Evolutionary conservation across 768 basidiomycete genomes (phyloP), one percentile per base, ranked within the genome.

Genomic region (Daedalea quercina): DNA sequence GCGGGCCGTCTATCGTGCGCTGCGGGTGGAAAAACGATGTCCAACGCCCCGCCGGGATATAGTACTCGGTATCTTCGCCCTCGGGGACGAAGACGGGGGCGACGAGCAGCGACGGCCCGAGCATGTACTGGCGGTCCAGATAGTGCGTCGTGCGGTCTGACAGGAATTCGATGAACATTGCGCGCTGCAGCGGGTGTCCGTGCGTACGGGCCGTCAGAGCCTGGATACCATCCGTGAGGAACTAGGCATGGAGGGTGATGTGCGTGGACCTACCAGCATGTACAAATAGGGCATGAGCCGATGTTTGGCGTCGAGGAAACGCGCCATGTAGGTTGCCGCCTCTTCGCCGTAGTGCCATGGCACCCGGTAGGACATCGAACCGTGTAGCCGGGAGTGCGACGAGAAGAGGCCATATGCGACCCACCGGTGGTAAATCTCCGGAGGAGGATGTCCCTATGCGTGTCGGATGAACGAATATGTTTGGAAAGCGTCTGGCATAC

Each of bases 261-360:
- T 37, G 41, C n/a, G 17, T 17, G 31, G 31, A 64, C 74, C 53
- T 57, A 81, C 80, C 53, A 80, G 67, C 44, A 75, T 66, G 55
- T 82, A 82, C 13, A 90, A 65, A 64, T 88, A 87, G 0, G 86
- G 87, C 85, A 87, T 87, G 47, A 90, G 69, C 34, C 84, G 69
- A 67, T 87, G 78, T 63, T 86, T 88, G 9, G 75, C 73, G 51
- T 82, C 76, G 43, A 87, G 68, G 64, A 84, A 76, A 57, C 70
- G 76, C 12, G 81, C 73, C 81, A 84, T 82, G 61, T 73, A 77
- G 55, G 74, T 74, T 6, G 81, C 81, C 6, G 85, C 78, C n/a
- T 78, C 82, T 65, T 83, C 82, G 12, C 85, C 85, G 57, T 84
- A 86, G 52, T 81, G 73, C 86, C 85, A 90, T 1, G 86, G 87